Conservation (phyloP, 2,329 filamentous ascomycete genomes). For the Parascedosporium putredinis region DNA sequence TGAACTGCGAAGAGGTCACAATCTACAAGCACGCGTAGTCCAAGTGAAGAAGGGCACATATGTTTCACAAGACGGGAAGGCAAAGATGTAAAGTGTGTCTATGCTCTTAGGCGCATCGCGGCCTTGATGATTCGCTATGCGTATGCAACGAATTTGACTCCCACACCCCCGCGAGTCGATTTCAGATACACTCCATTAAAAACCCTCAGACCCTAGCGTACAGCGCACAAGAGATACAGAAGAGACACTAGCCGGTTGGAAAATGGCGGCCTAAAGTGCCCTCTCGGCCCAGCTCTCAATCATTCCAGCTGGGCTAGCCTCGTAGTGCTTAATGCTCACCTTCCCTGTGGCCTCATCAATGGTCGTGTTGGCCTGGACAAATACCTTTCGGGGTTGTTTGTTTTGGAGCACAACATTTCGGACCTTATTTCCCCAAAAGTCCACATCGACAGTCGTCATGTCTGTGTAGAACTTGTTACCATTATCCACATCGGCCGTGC, state of each 20-base stretch:
- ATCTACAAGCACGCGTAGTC: no score
- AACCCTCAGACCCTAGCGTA: neutral
- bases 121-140: no score
- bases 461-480: slow-evolving; percentile 73
- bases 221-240: slow-evolving; percentile 3
- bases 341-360: slow-evolving; percentile 57
- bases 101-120: no score
- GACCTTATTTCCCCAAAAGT: slow-evolving; percentile 76
- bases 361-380: slow-evolving; percentile 86
- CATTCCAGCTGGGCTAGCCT: slow-evolving; percentile 68
- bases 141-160: no score
- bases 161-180: no score
- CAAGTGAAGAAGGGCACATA: no score
- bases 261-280: slow-evolving; percentile 24
- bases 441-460: slow-evolving; percentile 70
- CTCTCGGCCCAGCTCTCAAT: slow-evolving; percentile 71
- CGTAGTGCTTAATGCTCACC: slow-evolving; percentile 76
- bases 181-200: no score
- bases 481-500: slow-evolving; percentile 69
- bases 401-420: slow-evolving; percentile 64
- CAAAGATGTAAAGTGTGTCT: no score
- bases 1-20: no score
- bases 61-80: no score
- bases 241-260: neutral
- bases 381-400: slow-evolving; percentile 79